Evolutionary conservation across 139 green algal species (phyloP).

Genomic region (Eudorina sp.): DNA sequence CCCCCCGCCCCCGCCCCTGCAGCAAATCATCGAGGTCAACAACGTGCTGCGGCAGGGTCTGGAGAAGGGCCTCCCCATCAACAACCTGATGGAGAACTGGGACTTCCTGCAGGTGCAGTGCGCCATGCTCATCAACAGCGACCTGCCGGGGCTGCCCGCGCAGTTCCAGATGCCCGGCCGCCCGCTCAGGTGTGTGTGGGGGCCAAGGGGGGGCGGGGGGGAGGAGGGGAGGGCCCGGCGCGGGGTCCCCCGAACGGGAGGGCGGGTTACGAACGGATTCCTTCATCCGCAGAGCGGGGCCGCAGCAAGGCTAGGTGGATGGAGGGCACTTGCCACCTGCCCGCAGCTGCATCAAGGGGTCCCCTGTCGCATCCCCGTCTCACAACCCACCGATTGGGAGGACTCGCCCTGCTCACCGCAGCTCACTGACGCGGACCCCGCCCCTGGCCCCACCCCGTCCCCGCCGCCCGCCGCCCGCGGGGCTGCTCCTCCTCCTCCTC

Average conservation of each 20-base stretch:
- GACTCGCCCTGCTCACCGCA: too few relatives aligned
- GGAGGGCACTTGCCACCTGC: too few relatives aligned
- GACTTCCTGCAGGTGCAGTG: conserved; percentile 94
- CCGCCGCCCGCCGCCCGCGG: not conserved
- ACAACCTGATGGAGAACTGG: conserved; percentile 95
- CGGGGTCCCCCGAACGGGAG: not conserved
- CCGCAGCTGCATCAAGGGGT: too few relatives aligned
- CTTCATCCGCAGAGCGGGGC: too few relatives aligned
- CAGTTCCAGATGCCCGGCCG: conserved; percentile 82
- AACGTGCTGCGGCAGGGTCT: conserved; percentile 85
- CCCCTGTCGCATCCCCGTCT: too few relatives aligned
- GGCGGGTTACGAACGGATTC: too few relatives aligned
- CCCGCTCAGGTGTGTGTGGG: conserved; percentile 72
- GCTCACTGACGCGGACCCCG: too few relatives aligned
- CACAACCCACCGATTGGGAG: too few relatives aligned
- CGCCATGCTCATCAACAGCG: conserved; percentile 95
- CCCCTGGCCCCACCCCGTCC: not conserved
- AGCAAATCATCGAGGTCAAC: conserved; percentile 93
- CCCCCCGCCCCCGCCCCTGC: not conserved
- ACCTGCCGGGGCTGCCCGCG: conserved; percentile 90
- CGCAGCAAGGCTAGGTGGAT: too few relatives aligned
- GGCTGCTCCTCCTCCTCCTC: too few relatives aligned
- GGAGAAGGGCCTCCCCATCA: conserved; percentile 82
- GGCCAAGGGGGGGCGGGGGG: not conserved
- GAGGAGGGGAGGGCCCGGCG: too few relatives aligned